A percentile compares a stretch with the other conserved stretches of the same genome.
Conservation (phyloP, 805 yeast genomes). For the Yarrowia deformans region DNA sequence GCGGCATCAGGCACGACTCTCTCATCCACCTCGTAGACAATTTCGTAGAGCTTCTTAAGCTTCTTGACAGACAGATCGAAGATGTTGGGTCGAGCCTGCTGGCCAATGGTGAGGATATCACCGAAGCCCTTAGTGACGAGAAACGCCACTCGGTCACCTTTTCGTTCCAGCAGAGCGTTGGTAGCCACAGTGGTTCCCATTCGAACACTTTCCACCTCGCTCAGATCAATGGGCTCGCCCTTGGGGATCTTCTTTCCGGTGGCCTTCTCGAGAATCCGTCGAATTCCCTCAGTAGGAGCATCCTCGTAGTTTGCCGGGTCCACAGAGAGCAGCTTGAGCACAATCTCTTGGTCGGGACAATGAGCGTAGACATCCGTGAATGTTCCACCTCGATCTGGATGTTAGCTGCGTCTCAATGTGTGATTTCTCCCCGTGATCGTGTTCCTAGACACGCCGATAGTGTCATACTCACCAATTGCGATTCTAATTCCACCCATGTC, state of each 20-base stretch:
- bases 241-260: constrained; percentile 64
- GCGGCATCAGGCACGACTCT: constrained; percentile 64
- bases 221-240: constrained; percentile 61
- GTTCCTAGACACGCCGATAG: neutral
- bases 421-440: neutral
- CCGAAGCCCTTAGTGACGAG: constrained; percentile 88
- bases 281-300: constrained; percentile 92
- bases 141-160: constrained; percentile 87
- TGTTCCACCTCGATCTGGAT: constrained; percentile 76
- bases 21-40: constrained; percentile 86
- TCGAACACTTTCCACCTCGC: constrained; percentile 67
- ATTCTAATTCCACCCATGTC: constrained; percentile 34
- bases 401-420: neutral
- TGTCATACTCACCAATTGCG: constrained; percentile 33
- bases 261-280: constrained; percentile 72
- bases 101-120: constrained; percentile 84
- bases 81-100: constrained; percentile 89
- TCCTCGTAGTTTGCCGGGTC: constrained; percentile 88
- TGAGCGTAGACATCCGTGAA: constrained; percentile 80
- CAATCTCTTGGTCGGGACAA: constrained; percentile 58
- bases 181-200: constrained; percentile 98
- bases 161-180: constrained; percentile 89
- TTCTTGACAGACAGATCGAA: constrained; percentile 81
- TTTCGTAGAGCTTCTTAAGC: constrained; percentile 72
- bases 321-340: constrained; percentile 82